These are phyloP conservation scores for Kwoniella sp. DNA, from an alignment of 768 basidiomycete genomes.

Conservation along the genomic window DNA sequence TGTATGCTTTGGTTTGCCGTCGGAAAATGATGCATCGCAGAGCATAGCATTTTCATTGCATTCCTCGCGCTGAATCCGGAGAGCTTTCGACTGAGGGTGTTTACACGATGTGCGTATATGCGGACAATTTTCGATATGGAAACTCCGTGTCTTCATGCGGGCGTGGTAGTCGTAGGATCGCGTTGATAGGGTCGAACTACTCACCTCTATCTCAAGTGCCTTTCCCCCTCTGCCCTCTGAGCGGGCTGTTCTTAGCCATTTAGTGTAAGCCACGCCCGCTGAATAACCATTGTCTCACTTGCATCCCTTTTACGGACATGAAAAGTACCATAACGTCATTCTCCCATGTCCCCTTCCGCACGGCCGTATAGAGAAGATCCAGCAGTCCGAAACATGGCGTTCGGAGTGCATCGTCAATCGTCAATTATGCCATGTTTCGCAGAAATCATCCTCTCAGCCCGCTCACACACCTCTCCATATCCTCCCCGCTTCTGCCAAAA, in stretches of 20 bases:
- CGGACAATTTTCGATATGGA: neutral
- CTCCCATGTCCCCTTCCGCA: neutral
- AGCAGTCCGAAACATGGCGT: neutral
- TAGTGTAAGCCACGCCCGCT: constrained; percentile 1
- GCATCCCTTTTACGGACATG: too few species aligned
- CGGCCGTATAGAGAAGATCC: neutral
- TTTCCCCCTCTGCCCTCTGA: too few species aligned
- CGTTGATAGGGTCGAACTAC: too few species aligned
- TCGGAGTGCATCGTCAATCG: neutral
- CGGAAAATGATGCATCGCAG: too few species aligned
- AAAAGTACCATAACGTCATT: neutral
- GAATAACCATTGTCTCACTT: neutral
- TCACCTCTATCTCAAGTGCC: too few species aligned
- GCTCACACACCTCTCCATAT: neutral
- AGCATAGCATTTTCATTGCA: neutral
- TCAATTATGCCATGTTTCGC: too few species aligned
- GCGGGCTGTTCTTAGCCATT: too few species aligned
- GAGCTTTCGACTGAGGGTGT: neutral
- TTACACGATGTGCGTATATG: neutral
- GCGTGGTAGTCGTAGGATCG: neutral
- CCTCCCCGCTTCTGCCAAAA: too few species aligned
- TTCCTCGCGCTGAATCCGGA: neutral
- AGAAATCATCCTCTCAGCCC: neutral
- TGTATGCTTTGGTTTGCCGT: too few species aligned
- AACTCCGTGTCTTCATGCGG: neutral